phyloP scores from a whole-genome alignment of 2,329 filamentous ascomycete genomes.

The Ophiostoma perfectum region DNA sequence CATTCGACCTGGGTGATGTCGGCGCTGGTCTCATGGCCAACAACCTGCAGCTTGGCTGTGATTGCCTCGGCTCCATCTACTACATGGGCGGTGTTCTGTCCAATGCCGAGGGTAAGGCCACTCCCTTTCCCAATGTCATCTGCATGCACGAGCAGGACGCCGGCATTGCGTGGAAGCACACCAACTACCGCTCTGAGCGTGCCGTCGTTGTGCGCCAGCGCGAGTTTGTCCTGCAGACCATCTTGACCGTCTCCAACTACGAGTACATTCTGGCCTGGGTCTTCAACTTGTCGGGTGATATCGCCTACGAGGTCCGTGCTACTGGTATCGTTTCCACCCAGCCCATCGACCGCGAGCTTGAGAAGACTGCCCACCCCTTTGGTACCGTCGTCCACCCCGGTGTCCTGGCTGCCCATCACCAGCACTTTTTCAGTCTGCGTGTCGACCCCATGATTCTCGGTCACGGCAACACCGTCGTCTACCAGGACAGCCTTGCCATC shows the following conservation, averaged over 20 bases:
- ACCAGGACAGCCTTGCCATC: slow-evolving; percentile 38
- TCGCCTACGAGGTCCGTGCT: slow-evolving; percentile 58
- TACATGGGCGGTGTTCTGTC: slow-evolving; percentile 55
- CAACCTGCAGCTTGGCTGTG: slow-evolving; percentile 62
- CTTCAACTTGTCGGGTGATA: slow-evolving; percentile 57
- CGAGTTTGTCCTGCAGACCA: slow-evolving; percentile 62
- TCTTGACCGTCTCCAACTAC: slow-evolving; percentile 66
- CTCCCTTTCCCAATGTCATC: slow-evolving; percentile 49
- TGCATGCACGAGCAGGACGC: slow-evolving; percentile 68
- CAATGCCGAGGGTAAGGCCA: slow-evolving; percentile 46
- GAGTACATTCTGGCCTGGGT: slow-evolving; percentile 54
- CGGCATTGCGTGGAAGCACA: slow-evolving; percentile 67
- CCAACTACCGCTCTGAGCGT: slow-evolving; percentile 59
- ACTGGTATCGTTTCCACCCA: slow-evolving; percentile 58
- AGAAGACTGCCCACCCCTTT: slow-evolving; percentile 45
- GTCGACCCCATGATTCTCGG: slow-evolving; percentile 55
- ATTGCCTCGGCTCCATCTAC: slow-evolving; percentile 63
- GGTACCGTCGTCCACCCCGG: slow-evolving; percentile 60
- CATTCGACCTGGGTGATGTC: slow-evolving; percentile 67
- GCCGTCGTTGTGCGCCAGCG: slow-evolving; percentile 56
- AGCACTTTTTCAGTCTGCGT: slow-evolving; percentile 62
- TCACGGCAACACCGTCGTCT: slow-evolving; percentile 44
- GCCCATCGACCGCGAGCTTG: slow-evolving; percentile 50
- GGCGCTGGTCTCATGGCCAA: slow-evolving; percentile 63
- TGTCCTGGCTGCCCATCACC: slow-evolving; percentile 62